phyloP scores from a whole-genome alignment of 148 eudicot genomes.

The Fallopia convolvulus region DNA sequence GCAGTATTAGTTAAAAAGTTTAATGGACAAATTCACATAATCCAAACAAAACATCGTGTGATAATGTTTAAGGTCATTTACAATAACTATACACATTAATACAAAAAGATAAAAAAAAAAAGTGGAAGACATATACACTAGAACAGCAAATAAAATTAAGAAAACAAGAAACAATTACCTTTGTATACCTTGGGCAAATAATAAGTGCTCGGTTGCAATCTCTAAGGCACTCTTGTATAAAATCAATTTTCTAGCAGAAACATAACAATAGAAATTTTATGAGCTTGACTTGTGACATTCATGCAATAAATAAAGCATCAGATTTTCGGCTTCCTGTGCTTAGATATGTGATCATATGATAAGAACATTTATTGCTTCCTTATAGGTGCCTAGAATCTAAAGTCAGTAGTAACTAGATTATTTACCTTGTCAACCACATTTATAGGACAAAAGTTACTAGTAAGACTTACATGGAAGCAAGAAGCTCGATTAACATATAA shows the following conservation, averaged over 20 bases:
- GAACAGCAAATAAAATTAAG: neutral
- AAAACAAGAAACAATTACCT: conserved; percentile 38
- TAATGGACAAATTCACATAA: neutral
- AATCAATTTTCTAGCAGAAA: conserved; percentile 59
- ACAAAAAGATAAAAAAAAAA: neutral
- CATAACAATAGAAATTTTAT: conserved; percentile 11
- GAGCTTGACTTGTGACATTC: neutral
- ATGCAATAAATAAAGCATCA: neutral
- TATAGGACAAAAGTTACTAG: conserved; percentile 20
- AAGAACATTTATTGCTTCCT: neutral
- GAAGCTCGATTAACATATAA: conserved; percentile 82
- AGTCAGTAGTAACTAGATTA: conserved; percentile 28
- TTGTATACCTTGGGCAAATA: conserved; percentile 50
- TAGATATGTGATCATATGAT: neutral
- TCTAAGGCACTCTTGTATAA: conserved; percentile 58
- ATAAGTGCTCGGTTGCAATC: conserved; percentile 73
- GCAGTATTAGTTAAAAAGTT: neutral
- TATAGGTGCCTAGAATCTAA: conserved; percentile 5
- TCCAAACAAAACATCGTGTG: neutral
- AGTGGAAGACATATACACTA: neutral
- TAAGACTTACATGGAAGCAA: conserved; percentile 53
- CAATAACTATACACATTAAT: neutral
- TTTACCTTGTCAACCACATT: conserved; percentile 45
- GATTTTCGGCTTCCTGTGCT: neutral
- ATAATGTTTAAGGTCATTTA: neutral